Percentiles rank a stretch among this genome's conserved stretches.
phyloP scores from a whole-genome alignment of 2,329 filamentous ascomycete species.

The Stylonectria norvegica region DNA sequence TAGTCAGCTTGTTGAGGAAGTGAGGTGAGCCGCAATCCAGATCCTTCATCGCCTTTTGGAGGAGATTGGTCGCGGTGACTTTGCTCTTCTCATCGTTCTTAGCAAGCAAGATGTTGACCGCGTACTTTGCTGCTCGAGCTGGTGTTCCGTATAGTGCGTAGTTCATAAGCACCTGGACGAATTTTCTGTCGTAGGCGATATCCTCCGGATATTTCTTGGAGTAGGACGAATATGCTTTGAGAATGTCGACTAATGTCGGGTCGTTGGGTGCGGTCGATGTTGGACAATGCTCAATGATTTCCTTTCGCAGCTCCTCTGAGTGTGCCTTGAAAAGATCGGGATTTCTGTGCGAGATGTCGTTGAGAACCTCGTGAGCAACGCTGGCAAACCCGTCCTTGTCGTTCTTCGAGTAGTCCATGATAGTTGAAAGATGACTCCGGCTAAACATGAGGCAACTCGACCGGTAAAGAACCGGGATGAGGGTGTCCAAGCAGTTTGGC shows the following conservation, averaged over 20 bases:
- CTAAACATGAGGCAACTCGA: conserved; percentile 86
- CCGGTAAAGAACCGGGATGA: conserved; percentile 79
- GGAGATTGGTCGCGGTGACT: conserved; percentile 78
- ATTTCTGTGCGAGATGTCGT: conserved; percentile 85
- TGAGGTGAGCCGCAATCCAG: conserved; percentile 70
- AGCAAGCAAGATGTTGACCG: conserved; percentile 82
- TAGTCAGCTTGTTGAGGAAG: conserved; percentile 72
- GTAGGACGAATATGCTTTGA: conserved; percentile 92
- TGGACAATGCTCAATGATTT: conserved; percentile 77
- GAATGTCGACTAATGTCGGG: conserved; percentile 73
- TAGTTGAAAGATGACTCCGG: conserved; percentile 84
- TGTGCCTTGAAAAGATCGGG: conserved; percentile 91
- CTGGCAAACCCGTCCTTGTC: conserved; percentile 75
- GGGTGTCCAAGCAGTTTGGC: conserved; percentile 68
- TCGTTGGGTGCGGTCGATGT: conserved; percentile 66
- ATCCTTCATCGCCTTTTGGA: conserved; percentile 70
- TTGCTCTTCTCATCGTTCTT: conserved; percentile 69
- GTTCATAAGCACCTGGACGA: conserved; percentile 73
- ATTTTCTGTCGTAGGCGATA: conserved; percentile 75
- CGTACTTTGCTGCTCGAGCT: conserved; percentile 84
- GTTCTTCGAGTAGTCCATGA: conserved; percentile 82
- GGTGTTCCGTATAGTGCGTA: conserved; percentile 83
- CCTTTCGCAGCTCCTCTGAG: conserved; percentile 84
- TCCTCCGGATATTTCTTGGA: conserved; percentile 82
- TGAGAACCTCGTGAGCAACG: conserved; percentile 83